Evolutionary conservation across 805 yeast species (phyloP).

Genomic region (Lipomyces yamanashiensis): DNA sequence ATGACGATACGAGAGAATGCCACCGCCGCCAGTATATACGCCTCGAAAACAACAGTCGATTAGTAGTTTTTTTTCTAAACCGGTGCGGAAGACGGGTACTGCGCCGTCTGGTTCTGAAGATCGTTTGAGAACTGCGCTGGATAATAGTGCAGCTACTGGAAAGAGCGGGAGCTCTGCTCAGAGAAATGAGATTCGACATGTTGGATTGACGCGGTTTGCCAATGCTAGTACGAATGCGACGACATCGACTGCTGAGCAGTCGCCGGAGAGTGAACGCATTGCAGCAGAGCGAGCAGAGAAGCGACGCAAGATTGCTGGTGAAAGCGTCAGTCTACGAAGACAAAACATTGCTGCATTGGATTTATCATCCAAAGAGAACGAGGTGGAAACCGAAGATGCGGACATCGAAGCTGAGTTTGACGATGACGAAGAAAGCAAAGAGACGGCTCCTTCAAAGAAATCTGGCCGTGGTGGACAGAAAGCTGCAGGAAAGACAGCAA

Average conservation of each 20-base stretch:
- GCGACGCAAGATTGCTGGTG: constrained; percentile 15
- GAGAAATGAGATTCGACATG: not conserved
- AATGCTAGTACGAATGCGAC: not conserved
- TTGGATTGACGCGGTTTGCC: constrained; percentile 6
- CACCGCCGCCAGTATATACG: not conserved
- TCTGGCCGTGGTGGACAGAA: not conserved
- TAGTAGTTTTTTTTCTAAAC: not conserved
- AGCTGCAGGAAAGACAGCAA: constrained; percentile 21
- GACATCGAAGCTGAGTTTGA: not conserved
- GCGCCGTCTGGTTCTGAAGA: no score
- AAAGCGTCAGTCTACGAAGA: not conserved
- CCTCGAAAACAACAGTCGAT: not conserved
- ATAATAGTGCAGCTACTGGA: no score
- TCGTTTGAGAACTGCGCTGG: no score
- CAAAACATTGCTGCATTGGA: not conserved
- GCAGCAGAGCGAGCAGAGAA: constrained; percentile 2
- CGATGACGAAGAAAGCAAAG: not conserved
- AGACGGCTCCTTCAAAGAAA: not conserved
- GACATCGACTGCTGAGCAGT: not conserved
- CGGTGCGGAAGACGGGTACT: no score
- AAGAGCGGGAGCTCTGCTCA: no score
- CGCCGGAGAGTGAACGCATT: no score
- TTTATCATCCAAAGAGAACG: not conserved
- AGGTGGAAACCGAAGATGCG: not conserved
- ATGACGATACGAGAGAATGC: not conserved